Base-by-base conservation (phyloP, 2,329 filamentous ascomycete species). In the Ophiostoma novo-ulmi region DNA sequence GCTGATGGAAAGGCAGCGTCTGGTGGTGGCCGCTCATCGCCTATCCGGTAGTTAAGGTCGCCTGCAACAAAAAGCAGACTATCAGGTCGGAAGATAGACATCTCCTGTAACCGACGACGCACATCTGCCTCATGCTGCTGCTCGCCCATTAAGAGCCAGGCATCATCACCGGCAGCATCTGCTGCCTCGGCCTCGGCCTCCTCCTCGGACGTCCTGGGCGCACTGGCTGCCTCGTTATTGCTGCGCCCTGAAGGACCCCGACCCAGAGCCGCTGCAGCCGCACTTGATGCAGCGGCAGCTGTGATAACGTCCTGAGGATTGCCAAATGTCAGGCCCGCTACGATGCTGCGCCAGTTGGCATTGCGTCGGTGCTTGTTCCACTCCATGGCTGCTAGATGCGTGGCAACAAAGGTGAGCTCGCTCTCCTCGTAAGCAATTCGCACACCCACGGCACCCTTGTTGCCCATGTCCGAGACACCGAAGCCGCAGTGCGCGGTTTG, bases 11-110 rank as follows among this genome's bases (percentile, higher is more conserved):
- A 93, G 68, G 76, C 82, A 68, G 91, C 88, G 2, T 83, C 80
- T 0, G 85, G 81, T 0, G 83, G 81, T 0, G 94, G 93, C 0
- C 85, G 82, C 0, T 83, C 85, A 73, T 88, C 85, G 8, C 89
- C 88, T 22, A 94, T 96, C 75, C 95, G 91, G 80, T 99, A 99
- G 82, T 99, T 99, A 72, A 99, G 85, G 79, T 99, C 95, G 35
- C 95, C 95, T 0, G 90, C 91, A 66, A 98, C 84, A 78, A 98
- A 97, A 1, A 97, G 83, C 78, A 97, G 89, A 3, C 89, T 89
- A 3, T 85, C 85, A 1, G 92, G 88, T 68, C 86, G 87, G 81
- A 94, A 97, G 70, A 98, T 87, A 44, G 88, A 88, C 58, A 87
- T 81, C 74, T 85, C 79, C 75, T 87, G 84, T 3, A 88, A 80